These are phyloP conservation scores for Diaporthe eres DNA, from an alignment of 2,329 filamentous ascomycete genomes.

Conservation along the genomic window DNA sequence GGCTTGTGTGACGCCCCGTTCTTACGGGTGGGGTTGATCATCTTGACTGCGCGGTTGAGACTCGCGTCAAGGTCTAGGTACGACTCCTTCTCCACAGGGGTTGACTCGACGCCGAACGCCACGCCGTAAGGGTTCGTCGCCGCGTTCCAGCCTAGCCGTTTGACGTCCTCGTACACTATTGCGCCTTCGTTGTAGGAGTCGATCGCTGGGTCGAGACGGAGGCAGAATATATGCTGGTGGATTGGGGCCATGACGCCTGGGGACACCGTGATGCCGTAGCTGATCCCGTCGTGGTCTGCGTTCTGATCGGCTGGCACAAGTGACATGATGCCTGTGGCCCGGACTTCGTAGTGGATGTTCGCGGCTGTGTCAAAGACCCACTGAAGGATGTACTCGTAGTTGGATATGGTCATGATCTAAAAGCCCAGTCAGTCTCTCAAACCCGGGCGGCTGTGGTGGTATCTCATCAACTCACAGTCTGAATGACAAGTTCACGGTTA, in stretches of 20 bases:
- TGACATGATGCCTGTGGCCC: slow-evolving; percentile 66
- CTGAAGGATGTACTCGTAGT: slow-evolving; percentile 65
- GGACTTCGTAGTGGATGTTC: slow-evolving; percentile 42
- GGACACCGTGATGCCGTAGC: slow-evolving; percentile 73
- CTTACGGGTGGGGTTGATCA: slow-evolving; percentile 64
- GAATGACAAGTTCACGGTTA: slow-evolving; percentile 66
- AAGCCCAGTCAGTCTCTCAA: background rate
- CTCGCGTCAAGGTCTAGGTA: slow-evolving; percentile 63
- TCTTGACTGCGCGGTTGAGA: slow-evolving; percentile 69
- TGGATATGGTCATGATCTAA: slow-evolving; percentile 67
- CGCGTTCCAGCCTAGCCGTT: slow-evolving; percentile 61
- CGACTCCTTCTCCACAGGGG: slow-evolving; percentile 59
- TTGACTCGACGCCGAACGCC: slow-evolving; percentile 63
- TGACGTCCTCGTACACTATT: slow-evolving; percentile 71
- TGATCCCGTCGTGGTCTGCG: slow-evolving; percentile 60
- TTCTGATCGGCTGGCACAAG: slow-evolving; percentile 67
- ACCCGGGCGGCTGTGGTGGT: background rate
- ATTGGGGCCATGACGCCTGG: slow-evolving; percentile 74
- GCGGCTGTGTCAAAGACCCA: slow-evolving; percentile 64
- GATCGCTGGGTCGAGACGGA: slow-evolving; percentile 74
- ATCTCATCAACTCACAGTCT: slow-evolving; percentile 51
- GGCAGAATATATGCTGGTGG: slow-evolving; percentile 83
- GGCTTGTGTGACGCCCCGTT: slow-evolving; percentile 69
- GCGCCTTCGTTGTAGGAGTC: slow-evolving; percentile 68
- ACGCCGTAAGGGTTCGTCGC: slow-evolving; percentile 63